phyloP scores from a whole-genome alignment of 2,329 filamentous ascomycete genomes.

The Endothia cerciana region DNA sequence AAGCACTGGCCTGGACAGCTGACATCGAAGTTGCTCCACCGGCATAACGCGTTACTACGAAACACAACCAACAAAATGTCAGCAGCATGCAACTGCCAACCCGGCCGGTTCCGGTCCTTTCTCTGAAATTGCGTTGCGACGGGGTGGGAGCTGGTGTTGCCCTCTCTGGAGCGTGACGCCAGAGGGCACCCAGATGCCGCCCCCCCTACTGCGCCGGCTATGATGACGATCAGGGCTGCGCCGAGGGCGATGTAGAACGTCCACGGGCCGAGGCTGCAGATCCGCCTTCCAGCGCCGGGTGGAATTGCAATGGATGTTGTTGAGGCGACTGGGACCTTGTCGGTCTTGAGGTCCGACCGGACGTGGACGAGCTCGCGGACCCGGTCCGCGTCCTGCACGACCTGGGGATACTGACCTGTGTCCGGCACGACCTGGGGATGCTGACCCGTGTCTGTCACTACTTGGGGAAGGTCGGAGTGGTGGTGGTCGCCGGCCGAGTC shows the following conservation, averaged over 20 bases:
- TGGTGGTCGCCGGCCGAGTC: neutral
- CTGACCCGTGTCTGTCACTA: neutral
- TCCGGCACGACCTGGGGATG: neutral
- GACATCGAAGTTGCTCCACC: neutral
- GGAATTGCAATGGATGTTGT: too few species aligned
- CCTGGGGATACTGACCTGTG: too few species aligned
- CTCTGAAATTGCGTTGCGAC: too few species aligned
- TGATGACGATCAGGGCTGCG: neutral
- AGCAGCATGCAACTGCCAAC: too few species aligned
- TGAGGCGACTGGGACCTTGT: neutral
- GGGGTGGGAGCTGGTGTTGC: too few species aligned
- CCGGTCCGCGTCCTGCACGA: neutral
- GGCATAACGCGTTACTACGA: slow-evolving; percentile 2
- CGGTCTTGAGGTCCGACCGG: neutral
- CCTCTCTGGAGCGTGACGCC: too few species aligned
- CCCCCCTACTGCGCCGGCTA: neutral
- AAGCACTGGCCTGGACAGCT: slow-evolving; percentile 4
- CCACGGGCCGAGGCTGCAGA: slow-evolving; percentile 1
- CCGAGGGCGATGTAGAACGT: neutral
- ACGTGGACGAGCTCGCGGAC: neutral
- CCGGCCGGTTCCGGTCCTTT: too few species aligned
- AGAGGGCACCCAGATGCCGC: neutral
- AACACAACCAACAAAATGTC: too few species aligned
- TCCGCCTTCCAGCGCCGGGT: neutral
- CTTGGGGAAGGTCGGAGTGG: neutral